Percentiles rank a stretch among this genome's conserved stretches.
Evolutionary conservation across 1,139 yeast species (phyloP).

Genomic region (Lodderomyces elongisporus): DNA sequence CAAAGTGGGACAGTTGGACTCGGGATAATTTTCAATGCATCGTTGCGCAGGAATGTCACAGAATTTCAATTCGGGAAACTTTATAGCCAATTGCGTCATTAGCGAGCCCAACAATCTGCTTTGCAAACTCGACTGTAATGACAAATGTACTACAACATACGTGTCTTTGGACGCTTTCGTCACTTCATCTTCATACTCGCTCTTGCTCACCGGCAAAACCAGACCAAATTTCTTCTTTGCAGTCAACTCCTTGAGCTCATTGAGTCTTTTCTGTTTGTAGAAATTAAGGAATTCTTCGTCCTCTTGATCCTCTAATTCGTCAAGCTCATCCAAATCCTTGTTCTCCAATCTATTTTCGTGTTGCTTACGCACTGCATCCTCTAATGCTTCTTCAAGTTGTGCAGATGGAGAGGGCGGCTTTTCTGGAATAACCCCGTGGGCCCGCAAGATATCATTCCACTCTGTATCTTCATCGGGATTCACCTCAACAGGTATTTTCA

Average conservation of each 20-base stretch:
- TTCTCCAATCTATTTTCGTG: slow-evolving; percentile 73
- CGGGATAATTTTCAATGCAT: slow-evolving; percentile 90
- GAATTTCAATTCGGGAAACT: slow-evolving; percentile 77
- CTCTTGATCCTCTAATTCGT: slow-evolving; percentile 73
- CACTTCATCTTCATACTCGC: slow-evolving; percentile 81
- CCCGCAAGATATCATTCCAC: slow-evolving; percentile 93
- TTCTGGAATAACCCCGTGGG: slow-evolving; percentile 89
- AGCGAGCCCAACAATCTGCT: slow-evolving; percentile 63
- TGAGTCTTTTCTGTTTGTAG: slow-evolving; percentile 73
- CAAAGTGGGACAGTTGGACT: slow-evolving; percentile 83
- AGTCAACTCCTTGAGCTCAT: slow-evolving; percentile 60
- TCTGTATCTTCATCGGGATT: slow-evolving; percentile 96
- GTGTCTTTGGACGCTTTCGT: slow-evolving; percentile 64
- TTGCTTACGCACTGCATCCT: slow-evolving; percentile 72
- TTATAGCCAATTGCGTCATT: slow-evolving; percentile 47
- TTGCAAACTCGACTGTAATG: slow-evolving; percentile 66
- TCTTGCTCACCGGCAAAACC: slow-evolving; percentile 73
- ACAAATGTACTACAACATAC: slow-evolving; percentile 73
- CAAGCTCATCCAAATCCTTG: slow-evolving; percentile 72
- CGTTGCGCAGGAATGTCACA: slow-evolving; percentile 86
- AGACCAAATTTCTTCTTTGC: slow-evolving; percentile 67
- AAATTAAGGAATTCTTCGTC: slow-evolving; percentile 69
- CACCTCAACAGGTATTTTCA: slow-evolving; percentile 69
- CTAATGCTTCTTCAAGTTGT: slow-evolving; percentile 80
- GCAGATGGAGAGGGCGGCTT: slow-evolving; percentile 86